Evolutionary conservation across 1,284 basidiomycete genomes (phyloP).

Genomic region (Marasmius fiardii): DNA sequence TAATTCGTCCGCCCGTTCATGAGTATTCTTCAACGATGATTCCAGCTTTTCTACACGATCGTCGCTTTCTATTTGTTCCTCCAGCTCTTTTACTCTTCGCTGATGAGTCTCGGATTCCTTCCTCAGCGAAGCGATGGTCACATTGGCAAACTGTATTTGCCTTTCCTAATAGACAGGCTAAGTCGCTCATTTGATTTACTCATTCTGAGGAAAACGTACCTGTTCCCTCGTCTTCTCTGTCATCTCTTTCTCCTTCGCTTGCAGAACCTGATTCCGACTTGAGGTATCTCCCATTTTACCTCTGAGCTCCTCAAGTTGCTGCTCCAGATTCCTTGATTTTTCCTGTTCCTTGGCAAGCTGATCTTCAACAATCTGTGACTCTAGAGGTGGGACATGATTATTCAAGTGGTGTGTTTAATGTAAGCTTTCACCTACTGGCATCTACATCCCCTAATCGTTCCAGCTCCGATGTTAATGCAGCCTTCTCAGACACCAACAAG

Average conservation of each 20-base stretch:
- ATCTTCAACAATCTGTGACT: slow-evolving; percentile 40
- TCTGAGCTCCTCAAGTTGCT: slow-evolving; percentile 39
- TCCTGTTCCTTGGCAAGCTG: slow-evolving; percentile 41
- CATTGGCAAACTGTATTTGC: slow-evolving; percentile 59
- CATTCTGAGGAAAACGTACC: slow-evolving; percentile 31
- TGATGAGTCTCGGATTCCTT: slow-evolving; percentile 51
- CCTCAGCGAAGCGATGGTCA: slow-evolving; percentile 49
- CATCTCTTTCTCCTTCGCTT: slow-evolving; percentile 50
- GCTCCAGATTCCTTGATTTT: slow-evolving; percentile 35
- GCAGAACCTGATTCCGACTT: slow-evolving; percentile 37
- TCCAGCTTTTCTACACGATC: slow-evolving; percentile 75
- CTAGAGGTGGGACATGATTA: slow-evolving; percentile 28
- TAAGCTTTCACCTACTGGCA: slow-evolving; percentile 35
- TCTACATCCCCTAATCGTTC: slow-evolving; percentile 49
- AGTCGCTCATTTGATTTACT: not conserved
- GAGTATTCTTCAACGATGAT: slow-evolving; percentile 66
- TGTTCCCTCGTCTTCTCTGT: slow-evolving; percentile 59
- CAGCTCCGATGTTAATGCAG: slow-evolving; percentile 49
- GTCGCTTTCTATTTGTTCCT: slow-evolving; percentile 78
- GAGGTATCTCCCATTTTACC: slow-evolving; percentile 29
- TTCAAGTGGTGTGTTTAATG: slow-evolving; percentile 5
- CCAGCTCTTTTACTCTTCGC: slow-evolving; percentile 61
- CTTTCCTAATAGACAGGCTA: slow-evolving; percentile 52
- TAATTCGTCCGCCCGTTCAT: slow-evolving; percentile 75
- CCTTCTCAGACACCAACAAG: slow-evolving; percentile 68